Base-by-base conservation (phyloP, 192 early-diverging fungal species). In the Umbelopsis sp. region DNA sequence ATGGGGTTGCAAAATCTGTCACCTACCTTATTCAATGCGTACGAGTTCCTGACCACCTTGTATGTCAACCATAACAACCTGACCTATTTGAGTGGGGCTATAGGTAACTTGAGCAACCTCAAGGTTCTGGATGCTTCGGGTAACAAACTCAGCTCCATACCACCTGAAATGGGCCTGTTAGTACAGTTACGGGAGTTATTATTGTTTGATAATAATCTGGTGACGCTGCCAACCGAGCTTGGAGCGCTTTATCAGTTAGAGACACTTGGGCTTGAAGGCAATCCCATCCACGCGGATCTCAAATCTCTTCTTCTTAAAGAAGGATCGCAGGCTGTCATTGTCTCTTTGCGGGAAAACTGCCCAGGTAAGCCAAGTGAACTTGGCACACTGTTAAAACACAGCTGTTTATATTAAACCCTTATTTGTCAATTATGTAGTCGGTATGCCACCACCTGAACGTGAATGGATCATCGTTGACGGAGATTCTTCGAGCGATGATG, bases 31-130 rank as follows among this genome's bases (percentile, higher is more conserved):
- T 98, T 97, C 78, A 78, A 78, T 4, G 46, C 41, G 11, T 99
- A 95, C 78, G 64, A 69, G 2, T 98, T 98, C 78, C 82, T 99
- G 50, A 98, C 95, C 23, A 90, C 87, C 33, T 87, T 99, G 11
- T 99, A 97, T 70, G 82, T 99, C 77, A 98, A 96, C 77, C 94
- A 99, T 86, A 99, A 99, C 88, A 91, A 91, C 74, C 82, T 99
- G 27, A 86, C 90, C 49, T 85, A 85, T 49, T 52, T 99, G 22
- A 87, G 94, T 4, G 78, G 86, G 13, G 89, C 91, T 16, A 88
- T 98, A 33, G 66, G 84, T 10, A 78, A 89, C 46, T 81, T 98
- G 47, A 67, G 74, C 55, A 81, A 81, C 49, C 85, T 99, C 37
- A 88, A 82, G 20, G 77, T 89, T 22, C 85, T 99, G 27, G 94